phyloP scores from a whole-genome alignment of 495 filamentous ascomycete species.

The Margaritispora aquatica region DNA sequence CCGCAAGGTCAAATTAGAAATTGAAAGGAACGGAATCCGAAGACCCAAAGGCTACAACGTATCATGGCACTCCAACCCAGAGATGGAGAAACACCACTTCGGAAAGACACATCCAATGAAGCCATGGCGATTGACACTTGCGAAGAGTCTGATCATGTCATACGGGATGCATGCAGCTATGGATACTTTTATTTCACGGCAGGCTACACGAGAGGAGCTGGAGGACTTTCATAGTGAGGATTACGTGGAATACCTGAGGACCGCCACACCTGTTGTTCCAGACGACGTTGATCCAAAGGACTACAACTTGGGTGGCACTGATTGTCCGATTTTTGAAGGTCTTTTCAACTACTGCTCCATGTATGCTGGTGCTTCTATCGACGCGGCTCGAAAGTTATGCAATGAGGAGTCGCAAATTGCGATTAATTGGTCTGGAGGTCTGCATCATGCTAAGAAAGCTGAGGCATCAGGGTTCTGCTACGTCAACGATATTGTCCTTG shows the following conservation, averaged over 20 bases:
- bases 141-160: slow-evolving; percentile 85
- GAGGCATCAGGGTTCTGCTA: slow-evolving; percentile 97
- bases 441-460: slow-evolving; percentile 96
- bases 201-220: slow-evolving; percentile 82
- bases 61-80: slow-evolving; percentile 95
- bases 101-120: slow-evolving; percentile 97
- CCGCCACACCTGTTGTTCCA: slow-evolving; percentile 32
- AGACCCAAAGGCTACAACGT: slow-evolving; percentile 79
- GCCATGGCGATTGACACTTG: slow-evolving; percentile 91
- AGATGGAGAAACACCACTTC: slow-evolving; percentile 94
- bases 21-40: slow-evolving; percentile 66
- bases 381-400: slow-evolving; percentile 85
- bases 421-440: slow-evolving; percentile 96
- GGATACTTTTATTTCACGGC: slow-evolving; percentile 80
- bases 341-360: slow-evolving; percentile 92
- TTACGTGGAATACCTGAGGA: slow-evolving; percentile 81
- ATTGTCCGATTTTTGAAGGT: slow-evolving; percentile 95
- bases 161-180: slow-evolving; percentile 96
- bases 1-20: slow-evolving; percentile 58
- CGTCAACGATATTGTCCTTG: slow-evolving; percentile 96
- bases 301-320: slow-evolving; percentile 73
- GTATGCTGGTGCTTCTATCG: slow-evolving; percentile 83
- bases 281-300: slow-evolving; percentile 32
- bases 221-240: slow-evolving; percentile 79
- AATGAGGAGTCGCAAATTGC: slow-evolving; percentile 87